Percentiles rank a stretch among this genome's conserved stretches.
phyloP scores from a whole-genome alignment of 306 rosid species.

The Quercus agrifolia region DNA sequence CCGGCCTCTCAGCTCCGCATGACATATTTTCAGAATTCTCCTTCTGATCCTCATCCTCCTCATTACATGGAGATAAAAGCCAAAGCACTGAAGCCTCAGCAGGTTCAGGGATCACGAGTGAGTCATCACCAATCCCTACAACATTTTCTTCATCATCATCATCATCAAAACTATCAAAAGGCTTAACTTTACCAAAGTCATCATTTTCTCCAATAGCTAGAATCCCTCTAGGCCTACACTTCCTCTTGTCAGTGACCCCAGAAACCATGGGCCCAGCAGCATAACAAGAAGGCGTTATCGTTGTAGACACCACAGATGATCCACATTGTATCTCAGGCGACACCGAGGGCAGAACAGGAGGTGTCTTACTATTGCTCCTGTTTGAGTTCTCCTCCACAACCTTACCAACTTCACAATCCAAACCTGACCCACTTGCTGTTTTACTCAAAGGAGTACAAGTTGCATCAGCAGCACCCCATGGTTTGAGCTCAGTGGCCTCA shows the following conservation, averaged over 20 bases:
- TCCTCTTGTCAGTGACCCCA: constrained; percentile 78
- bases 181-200: constrained; percentile 33
- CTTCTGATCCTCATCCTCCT: constrained; percentile 40
- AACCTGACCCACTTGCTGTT: constrained; percentile 24
- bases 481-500: constrained; percentile 25
- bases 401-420: constrained; percentile 19
- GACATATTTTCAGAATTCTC: constrained; percentile 27
- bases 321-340: constrained; percentile 81
- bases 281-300: constrained; percentile 62
- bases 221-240: constrained; percentile 82
- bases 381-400: constrained; percentile 34
- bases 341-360: constrained; percentile 66
- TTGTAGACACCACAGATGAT: constrained; percentile 41
- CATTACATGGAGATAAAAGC: constrained; percentile 58
- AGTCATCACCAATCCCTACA: constrained; percentile 9
- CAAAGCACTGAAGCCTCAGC: constrained; percentile 78
- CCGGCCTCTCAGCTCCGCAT: constrained; percentile 13
- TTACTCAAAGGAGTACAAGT: constrained; percentile 48
- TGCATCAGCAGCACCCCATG: constrained; percentile 19
- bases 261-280: constrained; percentile 80
- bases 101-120: constrained; percentile 57
- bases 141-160: constrained; percentile 20
- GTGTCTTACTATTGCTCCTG: constrained; percentile 45
- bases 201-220: constrained; percentile 53
- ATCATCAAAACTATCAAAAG: constrained; percentile 36